Percentiles rank a stretch among this genome's conserved stretches.
Evolutionary conservation across 2,329 filamentous ascomycete genomes (phyloP).

Genomic region (Chaetomiaceae sp.): DNA sequence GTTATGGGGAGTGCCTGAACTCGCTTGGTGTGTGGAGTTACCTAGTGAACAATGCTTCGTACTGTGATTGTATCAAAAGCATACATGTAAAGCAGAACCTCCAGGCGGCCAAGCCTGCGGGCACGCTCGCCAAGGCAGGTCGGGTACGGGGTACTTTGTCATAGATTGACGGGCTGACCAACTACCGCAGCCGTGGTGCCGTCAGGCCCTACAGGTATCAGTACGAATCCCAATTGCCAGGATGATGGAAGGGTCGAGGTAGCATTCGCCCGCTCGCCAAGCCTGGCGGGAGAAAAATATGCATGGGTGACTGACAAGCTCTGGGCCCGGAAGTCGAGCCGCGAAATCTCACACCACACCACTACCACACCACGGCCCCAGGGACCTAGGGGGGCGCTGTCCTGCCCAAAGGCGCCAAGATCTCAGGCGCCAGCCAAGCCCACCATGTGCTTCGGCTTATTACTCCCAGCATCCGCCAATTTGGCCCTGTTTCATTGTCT

Average conservation of each 20-base stretch:
- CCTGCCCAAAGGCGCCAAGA: too few species aligned
- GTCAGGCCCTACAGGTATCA: background rate
- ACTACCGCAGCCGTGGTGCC: conserved; percentile 10
- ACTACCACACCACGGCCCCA: background rate
- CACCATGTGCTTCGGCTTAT: conserved; percentile 15
- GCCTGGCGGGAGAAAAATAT: conserved; percentile 17
- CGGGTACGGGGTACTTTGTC: too few species aligned
- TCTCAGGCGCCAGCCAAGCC: conserved; percentile 9
- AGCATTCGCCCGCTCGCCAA: conserved; percentile 19
- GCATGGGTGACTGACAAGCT: conserved; percentile 12
- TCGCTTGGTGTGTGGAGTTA: too few species aligned
- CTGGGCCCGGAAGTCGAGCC: conserved; percentile 4
- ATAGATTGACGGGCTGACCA: too few species aligned
- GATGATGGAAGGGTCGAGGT: conserved; percentile 6
- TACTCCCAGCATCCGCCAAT: conserved; percentile 8
- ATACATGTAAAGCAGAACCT: too few species aligned
- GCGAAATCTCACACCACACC: conserved; percentile 7
- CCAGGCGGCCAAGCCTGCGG: too few species aligned
- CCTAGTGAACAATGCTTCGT: too few species aligned
- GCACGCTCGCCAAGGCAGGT: too few species aligned
- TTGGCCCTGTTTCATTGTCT: background rate
- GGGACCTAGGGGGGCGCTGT: background rate
- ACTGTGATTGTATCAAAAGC: too few species aligned
- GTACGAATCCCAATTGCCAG: background rate
- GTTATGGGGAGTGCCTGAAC: too few species aligned